Evolutionary conservation across 2,329 filamentous ascomycete species (phyloP), one percentile per base, ranked within the genome.

Genomic region (Hirsutella thompsonii): DNA sequence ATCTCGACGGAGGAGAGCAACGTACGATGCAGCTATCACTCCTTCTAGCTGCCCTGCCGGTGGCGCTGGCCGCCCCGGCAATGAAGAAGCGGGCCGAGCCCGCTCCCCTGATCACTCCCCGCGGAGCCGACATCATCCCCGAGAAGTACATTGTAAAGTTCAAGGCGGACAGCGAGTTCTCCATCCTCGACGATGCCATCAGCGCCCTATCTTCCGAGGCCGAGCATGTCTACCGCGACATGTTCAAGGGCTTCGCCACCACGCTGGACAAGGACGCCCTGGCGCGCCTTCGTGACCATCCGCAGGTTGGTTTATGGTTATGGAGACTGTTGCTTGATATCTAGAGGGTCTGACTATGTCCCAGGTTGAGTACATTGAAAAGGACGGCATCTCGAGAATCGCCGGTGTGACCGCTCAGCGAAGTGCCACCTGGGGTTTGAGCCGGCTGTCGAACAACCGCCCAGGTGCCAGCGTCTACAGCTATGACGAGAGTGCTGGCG

Each of bases 341-440:
- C 9, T 13, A 18, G 6, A 8, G 14, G 30, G n/a, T 18, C 16
- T 16, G 3, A 16, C 14, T 18, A 33, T 5, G 14, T n/a, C 4
- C 2, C 28, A 52, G 47, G 59, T 63, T 23, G 54, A 56, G 2
- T 63, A 58, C 42, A 50, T 65, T n/a, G 60, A 65, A 47, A 55
- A 53, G 35, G 61, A 67, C 37, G 52, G 49, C 32, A 40, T 53
- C 11, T 42, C 39, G n/a, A 18, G 23, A 5, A 28, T 21, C 32
- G 39, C 20, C 14, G 41, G 34, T 8, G 19, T 42, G 4, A 41
- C 58, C 44, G 18, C 55, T 46, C 63, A 68, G 45, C 42, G 40
- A 18, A 48, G 52, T 30, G 57, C 62, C 13, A 55, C 61, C 5
- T 63, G 60, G 60, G 59, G 58, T 5, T 50, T 62, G 9, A 53